Evolutionary conservation across 768 basidiomycete genomes (phyloP).

Genomic region (Tricholoma saponaceum): DNA sequence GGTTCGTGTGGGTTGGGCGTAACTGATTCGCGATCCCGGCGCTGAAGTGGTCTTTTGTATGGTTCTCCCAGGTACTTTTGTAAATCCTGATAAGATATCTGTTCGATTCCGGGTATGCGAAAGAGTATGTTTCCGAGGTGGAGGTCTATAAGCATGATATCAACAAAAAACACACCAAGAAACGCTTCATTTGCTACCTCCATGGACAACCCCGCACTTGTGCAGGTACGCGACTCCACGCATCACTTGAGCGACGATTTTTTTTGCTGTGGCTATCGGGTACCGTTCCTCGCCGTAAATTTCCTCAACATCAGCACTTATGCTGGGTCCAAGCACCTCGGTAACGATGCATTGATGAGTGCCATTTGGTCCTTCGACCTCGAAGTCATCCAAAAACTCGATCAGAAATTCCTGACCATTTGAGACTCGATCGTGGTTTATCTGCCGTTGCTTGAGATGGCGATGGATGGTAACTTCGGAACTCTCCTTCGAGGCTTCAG

Average conservation of each 20-base stretch:
- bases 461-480: neutral
- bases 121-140: too few relatives aligned
- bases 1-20: too few relatives aligned
- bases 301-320: constrained; percentile 5
- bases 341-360: constrained; percentile 11
- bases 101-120: neutral
- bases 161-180: neutral
- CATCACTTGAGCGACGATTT: neutral
- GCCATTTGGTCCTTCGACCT: constrained; percentile 14
- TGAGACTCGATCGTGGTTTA: neutral
- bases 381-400: constrained; percentile 10
- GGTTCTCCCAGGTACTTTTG: neutral
- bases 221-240: constrained; percentile 1
- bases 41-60: neutral
- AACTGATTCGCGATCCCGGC: too few relatives aligned
- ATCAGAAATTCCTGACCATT: neutral
- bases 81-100: neutral
- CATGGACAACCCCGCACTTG: neutral
- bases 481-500: neutral
- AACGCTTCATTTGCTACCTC: neutral
- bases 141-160: neutral
- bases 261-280: constrained; percentile 1
- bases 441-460: neutral
- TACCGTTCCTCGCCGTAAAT: constrained; percentile 4
- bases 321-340: constrained; percentile 9